Evolutionary conservation across 352 stramenopile species (phyloP).

Genomic region (Blastocystis sp.): DNA sequence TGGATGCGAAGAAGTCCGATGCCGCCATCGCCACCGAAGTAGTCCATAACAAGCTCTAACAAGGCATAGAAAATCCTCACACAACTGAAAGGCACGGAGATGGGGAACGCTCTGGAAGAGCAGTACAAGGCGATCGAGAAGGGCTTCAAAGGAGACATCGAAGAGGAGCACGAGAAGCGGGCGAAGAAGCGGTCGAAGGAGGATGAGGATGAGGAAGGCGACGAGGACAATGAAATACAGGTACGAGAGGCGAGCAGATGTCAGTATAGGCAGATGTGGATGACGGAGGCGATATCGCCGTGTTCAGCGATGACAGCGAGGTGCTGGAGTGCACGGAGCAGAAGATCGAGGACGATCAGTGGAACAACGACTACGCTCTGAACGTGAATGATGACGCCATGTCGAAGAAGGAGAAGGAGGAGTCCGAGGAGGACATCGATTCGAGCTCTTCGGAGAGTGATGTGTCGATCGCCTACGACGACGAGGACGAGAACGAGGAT

Average conservation of each 20-base stretch:
- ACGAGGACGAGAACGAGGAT: not conserved
- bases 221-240: slow-evolving; percentile 1
- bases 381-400: not conserved
- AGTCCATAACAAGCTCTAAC: too few species aligned
- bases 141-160: not conserved
- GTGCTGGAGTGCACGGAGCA: not conserved
- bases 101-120: not conserved
- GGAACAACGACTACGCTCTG: not conserved
- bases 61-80: not conserved
- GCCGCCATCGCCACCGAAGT: not conserved
- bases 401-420: slow-evolving; percentile 11
- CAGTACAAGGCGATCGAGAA: slow-evolving; percentile 15
- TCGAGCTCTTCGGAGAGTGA: not conserved
- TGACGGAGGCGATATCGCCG: not conserved
- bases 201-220: not conserved
- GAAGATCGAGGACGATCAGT: not conserved
- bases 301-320: slow-evolving; percentile 46
- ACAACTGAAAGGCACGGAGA: not conserved
- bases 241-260: not conserved
- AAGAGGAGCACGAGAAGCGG: not conserved
- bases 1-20: not conserved
- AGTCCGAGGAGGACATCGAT: not conserved
- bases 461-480: not conserved
- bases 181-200: not conserved
- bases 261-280: not conserved